Evolutionary conservation across 2,329 filamentous ascomycete species (phyloP), one percentile per base, ranked within the genome.

Genomic region (Proliferodiscus dingleyae): DNA sequence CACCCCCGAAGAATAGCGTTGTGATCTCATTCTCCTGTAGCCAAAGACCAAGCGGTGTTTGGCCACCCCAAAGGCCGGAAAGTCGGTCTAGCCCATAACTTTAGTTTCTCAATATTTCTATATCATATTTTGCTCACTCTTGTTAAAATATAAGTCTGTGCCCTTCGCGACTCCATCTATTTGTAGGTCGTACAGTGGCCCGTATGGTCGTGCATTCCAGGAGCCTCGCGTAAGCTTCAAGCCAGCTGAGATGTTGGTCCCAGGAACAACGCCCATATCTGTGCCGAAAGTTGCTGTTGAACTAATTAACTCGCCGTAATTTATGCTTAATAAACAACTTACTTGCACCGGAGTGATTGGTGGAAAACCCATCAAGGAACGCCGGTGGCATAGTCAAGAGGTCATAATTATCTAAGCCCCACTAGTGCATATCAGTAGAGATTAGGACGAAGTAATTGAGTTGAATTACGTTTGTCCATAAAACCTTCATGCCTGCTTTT

Each of bases 121-220:
- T n/a, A 19, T 21, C 2, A 22, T 7, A 34, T 29, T 16, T 9
- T 5, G 4, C 37, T 18, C 45, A 49, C 42, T 62, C 48, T 61
- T 64, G 50, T 60, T 51, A 46, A 61, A 62, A 44, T 59, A 56
- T 2, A 61, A 40, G 44, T 62, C 61, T 6, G 56, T 62, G 10
- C 59, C 59, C 21, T 26, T 47, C 19, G 50, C 50, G 32, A 58
- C 41, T 6, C 61, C 59, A 34, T 60, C 52, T 4, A 59, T 52
- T 50, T 59, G 56, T 19, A 57, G 45, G 15, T 53, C 46, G 24
- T 57, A 56, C 26, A 63, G 40, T 15, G 50, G 43, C 3, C 61
- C 62, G 46, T 57, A 64, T 3, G 61, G 60, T 42, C 59, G 53
- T n/a, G 60, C 57, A 49, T 63, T 63, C 51, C 56, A 62, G 9